Evolutionary conservation across 2,329 filamentous ascomycete species (phyloP).

Genomic region (Stemphylium lycopersici): DNA sequence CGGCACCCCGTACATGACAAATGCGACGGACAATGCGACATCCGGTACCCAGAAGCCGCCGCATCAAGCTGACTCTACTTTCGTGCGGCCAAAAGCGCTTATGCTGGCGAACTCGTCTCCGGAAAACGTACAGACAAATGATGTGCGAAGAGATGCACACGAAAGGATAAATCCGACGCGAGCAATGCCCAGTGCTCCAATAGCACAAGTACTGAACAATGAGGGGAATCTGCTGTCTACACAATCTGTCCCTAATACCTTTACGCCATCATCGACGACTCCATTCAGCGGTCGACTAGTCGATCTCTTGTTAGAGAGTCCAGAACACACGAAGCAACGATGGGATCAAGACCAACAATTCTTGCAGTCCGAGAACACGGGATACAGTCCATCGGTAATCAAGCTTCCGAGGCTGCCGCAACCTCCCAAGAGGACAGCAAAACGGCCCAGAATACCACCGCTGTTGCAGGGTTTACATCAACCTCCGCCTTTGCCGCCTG

Average conservation of each 20-base stretch:
- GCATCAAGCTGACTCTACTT: conserved; percentile 6
- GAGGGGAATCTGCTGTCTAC: conserved; percentile 19
- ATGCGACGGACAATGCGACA: background rate
- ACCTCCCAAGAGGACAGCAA: conserved; percentile 37
- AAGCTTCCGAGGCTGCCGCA: conserved; percentile 50
- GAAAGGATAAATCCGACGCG: conserved; percentile 5
- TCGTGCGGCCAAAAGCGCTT: conserved; percentile 10
- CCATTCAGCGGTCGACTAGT: conserved; percentile 39
- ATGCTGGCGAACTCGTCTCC: conserved; percentile 8
- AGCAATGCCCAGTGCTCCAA: conserved; percentile 37
- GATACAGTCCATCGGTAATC: conserved; percentile 31
- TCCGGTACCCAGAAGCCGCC: conserved; percentile 4
- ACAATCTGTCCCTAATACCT: conserved; percentile 18
- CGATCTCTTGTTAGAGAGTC: conserved; percentile 34
- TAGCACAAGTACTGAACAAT: conserved; percentile 45
- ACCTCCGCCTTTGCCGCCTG: conserved; percentile 59
- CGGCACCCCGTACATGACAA: conserved; percentile 1
- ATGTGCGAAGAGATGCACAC: conserved; percentile 5
- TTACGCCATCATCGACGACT: conserved; percentile 19
- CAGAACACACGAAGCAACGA: conserved; percentile 22
- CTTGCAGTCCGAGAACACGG: conserved; percentile 17
- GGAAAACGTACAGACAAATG: conserved; percentile 6
- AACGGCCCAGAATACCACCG: conserved; percentile 53
- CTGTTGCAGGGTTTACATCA: conserved; percentile 67
- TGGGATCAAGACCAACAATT: conserved; percentile 29